A percentile compares a stretch with the other conserved stretches of the same genome.
These are phyloP conservation scores for Sodiomyces alkalinus DNA, from an alignment of 2,329 filamentous ascomycete genomes.

Conservation along the genomic window DNA sequence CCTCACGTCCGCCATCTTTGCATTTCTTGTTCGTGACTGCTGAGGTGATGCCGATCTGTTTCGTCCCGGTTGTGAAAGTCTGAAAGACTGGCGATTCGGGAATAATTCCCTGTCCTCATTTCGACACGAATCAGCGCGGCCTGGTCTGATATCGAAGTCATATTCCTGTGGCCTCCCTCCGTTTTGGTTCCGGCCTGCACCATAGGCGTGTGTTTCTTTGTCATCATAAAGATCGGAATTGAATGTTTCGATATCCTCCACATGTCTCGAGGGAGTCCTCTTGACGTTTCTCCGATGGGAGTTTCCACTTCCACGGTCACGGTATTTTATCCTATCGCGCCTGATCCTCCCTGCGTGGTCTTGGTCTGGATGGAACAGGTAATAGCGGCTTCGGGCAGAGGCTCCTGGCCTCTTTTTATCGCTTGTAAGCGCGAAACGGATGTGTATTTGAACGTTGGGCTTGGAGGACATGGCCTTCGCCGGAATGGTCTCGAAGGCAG, in stretches of 20 bases:
- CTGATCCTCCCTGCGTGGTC: conserved; percentile 63
- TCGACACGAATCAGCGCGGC: conserved; percentile 12
- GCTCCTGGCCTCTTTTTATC: conserved; percentile 75
- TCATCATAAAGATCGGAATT: conserved; percentile 78
- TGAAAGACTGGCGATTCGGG: conserved; percentile 17
- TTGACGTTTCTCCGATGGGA: conserved; percentile 15
- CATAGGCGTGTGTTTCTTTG: too few relatives aligned
- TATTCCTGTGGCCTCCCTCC: conserved; percentile 12
- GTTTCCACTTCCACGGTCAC: conserved; percentile 34
- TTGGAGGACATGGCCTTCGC: conserved; percentile 55
- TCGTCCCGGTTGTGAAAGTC: conserved; percentile 16
- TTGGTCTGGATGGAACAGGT: conserved; percentile 79
- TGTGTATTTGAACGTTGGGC: conserved; percentile 52
- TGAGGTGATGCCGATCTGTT: conserved; percentile 37
- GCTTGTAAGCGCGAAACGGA: conserved; percentile 57
- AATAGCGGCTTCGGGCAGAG: conserved; percentile 72
- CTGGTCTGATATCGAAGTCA: conserved; percentile 19
- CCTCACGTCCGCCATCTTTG: too few relatives aligned
- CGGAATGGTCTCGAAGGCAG: conserved; percentile 47
- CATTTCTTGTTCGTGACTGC: conserved; percentile 19
- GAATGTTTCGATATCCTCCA: conserved; percentile 41
- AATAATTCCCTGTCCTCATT: conserved; percentile 52
- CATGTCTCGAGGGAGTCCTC: conserved; percentile 23
- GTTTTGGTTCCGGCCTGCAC: too few relatives aligned
- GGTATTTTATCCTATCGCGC: conserved; percentile 41